Evolutionary conservation across 2,329 filamentous ascomycete species (phyloP), one percentile per base, ranked within the genome.

Genomic region (Conoideocrella luteorostrata): DNA sequence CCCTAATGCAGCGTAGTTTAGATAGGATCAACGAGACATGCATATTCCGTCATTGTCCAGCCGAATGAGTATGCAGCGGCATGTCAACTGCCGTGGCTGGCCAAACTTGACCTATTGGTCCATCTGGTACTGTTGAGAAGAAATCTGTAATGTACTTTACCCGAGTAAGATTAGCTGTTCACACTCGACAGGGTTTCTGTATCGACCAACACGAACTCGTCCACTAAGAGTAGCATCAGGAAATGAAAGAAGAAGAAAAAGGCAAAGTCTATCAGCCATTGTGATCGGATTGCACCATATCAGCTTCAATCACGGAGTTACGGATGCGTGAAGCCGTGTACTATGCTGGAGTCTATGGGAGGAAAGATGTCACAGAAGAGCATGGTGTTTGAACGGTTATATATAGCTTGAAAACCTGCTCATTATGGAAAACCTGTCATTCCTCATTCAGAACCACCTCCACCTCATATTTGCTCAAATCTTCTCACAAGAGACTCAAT

Each of bases 321-420:
- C 9, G 10, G 18, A 32, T 32, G 26, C 5, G 17, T 3, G 23
- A 17, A 4, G 18, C 13, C 9, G 20, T 15, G 10, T 17, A 30
- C 20, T 10, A 30, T 10, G 30, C 30, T 7, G 30, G 30, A 33
- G n/a, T n/a, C n/a, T n/a, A n/a, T n/a, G 5, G 4, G 18, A 30
- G 20, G 17, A 15, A 13, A 7, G 9, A 13, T 7, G 17, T 17
- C 15, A 21, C 10, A n/a, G 15, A 9, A 32, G 26, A 17, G 21
- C 22, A 18, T 36, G n/a, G 34, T 21, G n/a, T 36, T 7, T 20
- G 15, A 18, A 21, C 34, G 6, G 21, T 20, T 20, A 40, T 30
- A 40, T 40, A 40, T 40, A 40, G 24, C 22, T 40, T 9, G 7
- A 40, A 18, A 40, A 40, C n/a, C 29, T 40, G 38, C 38, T 40